phyloP scores from a whole-genome alignment of 73 alveolate genomes.

The Paramecium caudatum region DNA sequence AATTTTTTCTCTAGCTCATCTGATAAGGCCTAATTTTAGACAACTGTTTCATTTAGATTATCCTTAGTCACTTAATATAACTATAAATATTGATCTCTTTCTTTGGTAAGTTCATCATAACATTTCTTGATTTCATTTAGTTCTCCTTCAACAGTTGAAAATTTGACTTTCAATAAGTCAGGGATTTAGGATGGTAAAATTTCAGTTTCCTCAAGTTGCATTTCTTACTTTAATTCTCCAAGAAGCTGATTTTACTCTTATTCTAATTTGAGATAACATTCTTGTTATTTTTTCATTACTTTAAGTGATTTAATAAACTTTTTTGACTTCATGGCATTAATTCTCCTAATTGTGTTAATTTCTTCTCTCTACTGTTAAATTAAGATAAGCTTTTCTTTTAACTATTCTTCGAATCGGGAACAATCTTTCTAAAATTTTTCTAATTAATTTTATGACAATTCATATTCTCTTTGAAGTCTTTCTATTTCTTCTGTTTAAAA shows the following conservation, averaged over 20 bases:
- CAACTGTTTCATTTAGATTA: not conserved
- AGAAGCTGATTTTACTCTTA: not conserved
- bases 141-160: too few species aligned
- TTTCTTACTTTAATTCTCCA: not conserved
- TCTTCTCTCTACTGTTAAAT: not conserved
- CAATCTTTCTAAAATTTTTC: not conserved
- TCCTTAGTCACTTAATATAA: not conserved
- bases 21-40: not conserved
- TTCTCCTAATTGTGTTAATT: not conserved
- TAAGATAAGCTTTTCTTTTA: not conserved
- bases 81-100: not conserved
- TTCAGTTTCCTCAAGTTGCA: not conserved
- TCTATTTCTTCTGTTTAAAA: constrained; percentile 27
- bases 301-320: not conserved
- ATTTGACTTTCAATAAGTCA: too few species aligned
- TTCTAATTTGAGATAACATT: not conserved
- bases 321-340: not conserved
- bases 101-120: too few species aligned
- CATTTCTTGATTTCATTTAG: too few species aligned
- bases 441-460: not conserved
- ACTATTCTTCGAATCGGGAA: not conserved
- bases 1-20: not conserved
- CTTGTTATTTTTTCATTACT: not conserved
- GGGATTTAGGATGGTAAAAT: too few species aligned
- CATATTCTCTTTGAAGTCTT: not conserved